Evolutionary conservation across 345 rosid species (phyloP).

Genomic region (Rubroshorea leprosula): DNA sequence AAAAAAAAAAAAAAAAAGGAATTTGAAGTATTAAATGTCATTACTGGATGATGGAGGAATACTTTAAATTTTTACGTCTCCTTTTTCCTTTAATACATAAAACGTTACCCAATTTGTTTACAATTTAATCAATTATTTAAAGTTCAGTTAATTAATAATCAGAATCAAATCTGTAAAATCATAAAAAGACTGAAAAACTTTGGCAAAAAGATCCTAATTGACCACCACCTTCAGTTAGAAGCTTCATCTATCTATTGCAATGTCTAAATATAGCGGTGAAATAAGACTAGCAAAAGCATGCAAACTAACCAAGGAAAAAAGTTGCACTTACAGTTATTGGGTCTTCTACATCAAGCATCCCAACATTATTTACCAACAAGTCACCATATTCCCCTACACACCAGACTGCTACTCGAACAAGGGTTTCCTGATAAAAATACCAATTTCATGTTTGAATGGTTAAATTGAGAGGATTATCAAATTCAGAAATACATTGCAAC

Average conservation of each 20-base stretch:
- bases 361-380: conserved; percentile 76
- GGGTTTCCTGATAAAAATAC: conserved; percentile 64
- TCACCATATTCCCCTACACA: conserved; percentile 99
- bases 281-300: conserved; percentile 11
- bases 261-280: conserved; percentile 1
- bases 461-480: conserved; percentile 21
- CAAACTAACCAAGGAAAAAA: conserved; percentile 11
- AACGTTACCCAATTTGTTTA: no score
- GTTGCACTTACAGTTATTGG: conserved; percentile 70
- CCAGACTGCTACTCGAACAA: conserved; percentile 95
- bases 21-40: no score
- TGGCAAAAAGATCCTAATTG: background rate
- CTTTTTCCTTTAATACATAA: no score
- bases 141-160: background rate
- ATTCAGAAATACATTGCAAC: conserved; percentile 11
- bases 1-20: no score
- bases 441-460: conserved; percentile 20
- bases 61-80: no score
- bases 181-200: background rate
- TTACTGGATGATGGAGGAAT: no score
- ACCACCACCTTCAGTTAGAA: background rate
- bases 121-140: no score
- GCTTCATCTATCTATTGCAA: background rate
- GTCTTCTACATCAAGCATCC: conserved; percentile 86
- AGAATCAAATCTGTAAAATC: background rate